Evolutionary conservation across 768 basidiomycete genomes (phyloP).

Genomic region (Suillus bovinus): DNA sequence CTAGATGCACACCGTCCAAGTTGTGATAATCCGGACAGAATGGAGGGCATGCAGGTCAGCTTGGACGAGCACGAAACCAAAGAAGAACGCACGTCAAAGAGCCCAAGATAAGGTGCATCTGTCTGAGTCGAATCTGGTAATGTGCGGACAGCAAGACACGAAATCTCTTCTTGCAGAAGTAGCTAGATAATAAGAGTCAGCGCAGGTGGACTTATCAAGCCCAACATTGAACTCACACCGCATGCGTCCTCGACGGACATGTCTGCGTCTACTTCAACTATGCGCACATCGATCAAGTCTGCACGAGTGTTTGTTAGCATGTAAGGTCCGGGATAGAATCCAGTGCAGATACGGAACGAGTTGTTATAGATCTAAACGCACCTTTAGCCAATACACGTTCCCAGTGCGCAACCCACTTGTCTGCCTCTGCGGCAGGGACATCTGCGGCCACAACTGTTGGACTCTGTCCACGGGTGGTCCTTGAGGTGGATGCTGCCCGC

Average conservation of each 20-base stretch:
- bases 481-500: conserved; percentile 22
- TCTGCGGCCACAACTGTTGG: conserved; percentile 18
- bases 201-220: neutral
- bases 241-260: conserved; percentile 82
- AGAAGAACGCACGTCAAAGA: conserved; percentile 70
- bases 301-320: neutral
- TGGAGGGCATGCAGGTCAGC: neutral
- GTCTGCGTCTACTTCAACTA: conserved; percentile 68
- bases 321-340: neutral
- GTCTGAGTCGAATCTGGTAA: conserved; percentile 20
- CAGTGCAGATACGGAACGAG: neutral
- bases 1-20: conserved; percentile 35
- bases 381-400: conserved; percentile 55
- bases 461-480: conserved; percentile 13
- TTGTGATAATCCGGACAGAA: neutral
- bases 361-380: conserved; percentile 26
- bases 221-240: conserved; percentile 50
- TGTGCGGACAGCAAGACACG: conserved; percentile 64
- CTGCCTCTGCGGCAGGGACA: conserved; percentile 33
- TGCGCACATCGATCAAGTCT: conserved; percentile 73
- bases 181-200: conserved; percentile 39
- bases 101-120: conserved; percentile 45
- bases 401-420: conserved; percentile 64
- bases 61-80: neutral
- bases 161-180: conserved; percentile 59